phyloP scores from a whole-genome alignment of 1,139 yeast species.

The Blastobotrys malaysiensis region DNA sequence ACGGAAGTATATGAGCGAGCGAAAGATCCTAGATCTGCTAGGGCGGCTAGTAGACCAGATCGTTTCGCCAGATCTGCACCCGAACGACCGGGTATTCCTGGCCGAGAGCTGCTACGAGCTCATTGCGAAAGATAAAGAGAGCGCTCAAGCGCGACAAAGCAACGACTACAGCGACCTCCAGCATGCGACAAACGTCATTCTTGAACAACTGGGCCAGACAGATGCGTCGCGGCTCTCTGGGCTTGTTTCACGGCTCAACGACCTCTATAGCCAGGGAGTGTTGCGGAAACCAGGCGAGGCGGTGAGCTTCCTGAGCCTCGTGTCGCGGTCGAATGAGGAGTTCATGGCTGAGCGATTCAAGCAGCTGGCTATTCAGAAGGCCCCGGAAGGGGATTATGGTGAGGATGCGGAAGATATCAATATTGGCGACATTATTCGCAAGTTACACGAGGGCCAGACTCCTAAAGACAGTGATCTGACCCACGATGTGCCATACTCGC shows the following conservation, averaged over 20 bases:
- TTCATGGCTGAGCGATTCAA: constrained; percentile 6
- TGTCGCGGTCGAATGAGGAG: neutral
- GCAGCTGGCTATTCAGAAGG: constrained; percentile 7
- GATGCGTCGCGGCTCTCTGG: constrained; percentile 7
- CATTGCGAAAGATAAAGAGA: constrained; percentile 1
- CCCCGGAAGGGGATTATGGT: constrained; percentile 2
- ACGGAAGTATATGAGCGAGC: constrained; percentile 6
- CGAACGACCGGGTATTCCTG: constrained; percentile 2
- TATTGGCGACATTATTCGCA: constrained; percentile 15
- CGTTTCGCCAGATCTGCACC: neutral
- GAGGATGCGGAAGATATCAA: constrained; percentile 1
- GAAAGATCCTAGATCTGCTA: constrained; percentile 8
- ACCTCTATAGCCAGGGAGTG: constrained; percentile 10
- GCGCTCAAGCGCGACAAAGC: constrained; percentile 2
- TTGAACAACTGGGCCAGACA: constrained; percentile 3
- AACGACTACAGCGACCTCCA: constrained; percentile 9
- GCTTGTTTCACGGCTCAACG: constrained; percentile 10
- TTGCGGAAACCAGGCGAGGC: constrained; percentile 12
- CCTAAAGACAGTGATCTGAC: constrained; percentile 49
- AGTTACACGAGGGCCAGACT: constrained; percentile 16
- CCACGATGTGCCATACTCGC: constrained; percentile 55
- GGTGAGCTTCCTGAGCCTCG: constrained; percentile 8
- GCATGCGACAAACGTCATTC: constrained; percentile 8
- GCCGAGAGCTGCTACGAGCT: constrained; percentile 8
- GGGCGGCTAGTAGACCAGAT: constrained; percentile 2